A percentile compares a stretch with the other conserved stretches of the same genome.
Evolutionary conservation across 2,329 filamentous ascomycete genomes (phyloP).

Genomic region (Penicillium sp.): DNA sequence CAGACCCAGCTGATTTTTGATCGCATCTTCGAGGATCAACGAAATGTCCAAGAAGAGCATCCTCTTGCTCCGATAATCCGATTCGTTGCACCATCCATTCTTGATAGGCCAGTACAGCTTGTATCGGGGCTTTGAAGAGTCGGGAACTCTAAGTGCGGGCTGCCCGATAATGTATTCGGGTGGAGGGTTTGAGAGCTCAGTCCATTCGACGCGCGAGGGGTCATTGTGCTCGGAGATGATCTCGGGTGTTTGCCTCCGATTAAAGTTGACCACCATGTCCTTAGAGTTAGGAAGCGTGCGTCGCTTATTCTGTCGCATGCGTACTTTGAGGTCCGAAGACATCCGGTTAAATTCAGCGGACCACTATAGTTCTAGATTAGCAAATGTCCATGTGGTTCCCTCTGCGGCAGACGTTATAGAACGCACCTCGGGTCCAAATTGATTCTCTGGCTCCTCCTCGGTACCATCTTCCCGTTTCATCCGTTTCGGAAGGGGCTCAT

Average conservation of each 20-base stretch:
- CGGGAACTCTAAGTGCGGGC: constrained; percentile 82
- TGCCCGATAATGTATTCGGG: constrained; percentile 80
- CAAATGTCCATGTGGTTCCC: not conserved
- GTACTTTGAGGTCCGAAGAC: constrained; percentile 82
- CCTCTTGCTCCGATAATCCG: constrained; percentile 79
- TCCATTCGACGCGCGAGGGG: constrained; percentile 92
- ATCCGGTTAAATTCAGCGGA: constrained; percentile 74
- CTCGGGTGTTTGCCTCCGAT: constrained; percentile 80
- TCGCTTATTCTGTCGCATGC: constrained; percentile 92
- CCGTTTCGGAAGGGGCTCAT: constrained; percentile 74
- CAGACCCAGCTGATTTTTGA: constrained; percentile 81
- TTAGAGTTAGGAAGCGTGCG: constrained; percentile 97
- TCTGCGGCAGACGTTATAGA: not conserved
- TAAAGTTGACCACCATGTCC: constrained; percentile 93
- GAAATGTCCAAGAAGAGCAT: constrained; percentile 86
- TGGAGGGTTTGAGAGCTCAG: constrained; percentile 72
- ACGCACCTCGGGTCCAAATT: constrained; percentile 82
- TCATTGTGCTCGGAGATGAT: constrained; percentile 94
- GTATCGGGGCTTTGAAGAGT: constrained; percentile 86
- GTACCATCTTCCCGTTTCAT: constrained; percentile 61
- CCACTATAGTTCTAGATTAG: constrained; percentile 47
- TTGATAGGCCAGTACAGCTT: constrained; percentile 91
- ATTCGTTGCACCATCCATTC: constrained; percentile 86
- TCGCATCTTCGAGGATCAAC: constrained; percentile 80
- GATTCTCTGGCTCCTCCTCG: constrained; percentile 67